Evolutionary conservation across 371 early-diverging fungal genomes (phyloP), one percentile per base, ranked within the genome.

Genomic region (Dichotomocladium elegans): DNA sequence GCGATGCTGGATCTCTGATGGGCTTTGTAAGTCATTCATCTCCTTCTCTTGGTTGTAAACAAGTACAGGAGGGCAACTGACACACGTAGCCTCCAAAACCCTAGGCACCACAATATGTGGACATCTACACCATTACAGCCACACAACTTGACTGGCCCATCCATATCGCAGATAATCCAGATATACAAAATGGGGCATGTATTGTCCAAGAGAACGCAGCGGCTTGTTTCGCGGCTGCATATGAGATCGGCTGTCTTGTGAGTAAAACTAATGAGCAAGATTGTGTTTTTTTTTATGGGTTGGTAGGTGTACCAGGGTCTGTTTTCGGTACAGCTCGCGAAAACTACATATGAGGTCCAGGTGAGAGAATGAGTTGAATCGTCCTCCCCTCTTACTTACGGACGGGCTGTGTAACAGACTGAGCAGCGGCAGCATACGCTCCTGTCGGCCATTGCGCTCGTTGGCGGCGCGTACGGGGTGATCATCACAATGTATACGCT

Each of bases 391-490:
- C n/a, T n/a, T n/a, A n/a, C n/a, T n/a, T n/a, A n/a, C n/a, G n/a
- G n/a, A n/a, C n/a, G n/a, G n/a, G n/a, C 14, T 33, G 37, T 15
- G 28, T 33, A 15, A 26, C 58, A 74, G 70, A 63, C 68, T 8
- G 74, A 74, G 47, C 57, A 68, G 3, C 50, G 68, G 34, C 68
- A 70, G 29, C 66, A 74, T 37, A 70, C 74, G 9, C n/a, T 65
- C 1, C 47, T 74, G n/a, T 57, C 64, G 26, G 53, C 64, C 5
- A 46, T 74, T 35, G 70, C 74, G 15, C 47, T 74, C 19, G 68
- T 62, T 22, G 74, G 74, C 60, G 74, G 74, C 48, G 63, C 66
- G 4, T 70, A 68, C 33, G 71, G 71, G 45, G 53, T 70, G 10
- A 29, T 70, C 11, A 74, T 66, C 2, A 70, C 68, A 3, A 21